Base-by-base conservation (phyloP, 2,329 filamentous ascomycete species). In the Curvularia sp. region DNA sequence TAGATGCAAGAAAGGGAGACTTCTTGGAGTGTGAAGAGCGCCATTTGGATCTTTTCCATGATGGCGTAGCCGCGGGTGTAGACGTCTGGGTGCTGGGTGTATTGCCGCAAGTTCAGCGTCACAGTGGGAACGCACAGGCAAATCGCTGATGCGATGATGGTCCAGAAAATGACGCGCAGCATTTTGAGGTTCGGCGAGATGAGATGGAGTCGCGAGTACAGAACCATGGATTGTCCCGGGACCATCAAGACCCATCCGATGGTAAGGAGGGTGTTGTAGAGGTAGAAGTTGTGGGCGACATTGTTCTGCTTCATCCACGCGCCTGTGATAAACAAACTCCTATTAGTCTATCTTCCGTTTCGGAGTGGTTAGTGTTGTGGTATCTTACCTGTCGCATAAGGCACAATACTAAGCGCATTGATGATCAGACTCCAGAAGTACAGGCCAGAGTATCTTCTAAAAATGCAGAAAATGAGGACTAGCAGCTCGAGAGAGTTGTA, bases 241-340 rank as follows among this genome's bases (percentile, higher is more conserved):
- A 88, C 83, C 83, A 87, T 86, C 2, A 74, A 64, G 67, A 82
- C 81, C 81, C 85, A 83, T 10, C 83, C 84, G 75, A 80, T 1
- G 0, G 49, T 53, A 13, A 82, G 68, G 3, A 82, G 64, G 4
- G 77, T 77, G 3, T 80, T 74, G 48, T 56, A 51, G 21, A 59
- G 9, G 8, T 28, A 13, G 15, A 45, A 21, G 9, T 55, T 32
- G 15, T 55, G 52, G 1, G 75, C 74, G 9, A 43, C 46, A 7
- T 28, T 53, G 15, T 55, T 49, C 15, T 52, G 39, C 27, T 59
- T 51, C 25, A 47, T 53, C 39, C 42, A 60, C 15, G 49, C 55
- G 10, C 55, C 52, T 55, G 25, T 15, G 15, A 5, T 12, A 21
- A 42, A n/a, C 10, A 12, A 9, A 2, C 13, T 27, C 53, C n/a